Evolutionary conservation across 495 filamentous ascomycete species (phyloP).

Genomic region (Aspergillus saccharolyticus): DNA sequence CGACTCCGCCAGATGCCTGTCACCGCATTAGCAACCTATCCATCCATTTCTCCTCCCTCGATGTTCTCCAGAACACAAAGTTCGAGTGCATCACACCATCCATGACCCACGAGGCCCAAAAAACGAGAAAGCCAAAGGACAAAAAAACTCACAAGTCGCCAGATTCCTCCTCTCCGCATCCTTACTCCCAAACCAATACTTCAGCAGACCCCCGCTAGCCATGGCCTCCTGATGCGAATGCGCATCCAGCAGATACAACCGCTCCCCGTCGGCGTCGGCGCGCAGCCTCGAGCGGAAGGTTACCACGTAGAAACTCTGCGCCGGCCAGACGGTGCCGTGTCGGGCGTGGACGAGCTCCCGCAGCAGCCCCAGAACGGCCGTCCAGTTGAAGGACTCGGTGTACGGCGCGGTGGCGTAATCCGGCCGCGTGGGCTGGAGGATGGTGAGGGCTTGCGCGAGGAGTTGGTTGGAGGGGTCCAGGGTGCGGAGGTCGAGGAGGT

Average conservation of each 20-base stretch:
- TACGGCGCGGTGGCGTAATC: constrained; percentile 79
- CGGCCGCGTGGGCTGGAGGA: constrained; percentile 52
- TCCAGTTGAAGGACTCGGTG: constrained; percentile 73
- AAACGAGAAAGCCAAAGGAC: background rate
- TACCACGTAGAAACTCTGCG: constrained; percentile 71
- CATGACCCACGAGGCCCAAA: background rate
- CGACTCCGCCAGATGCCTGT: constrained; percentile 63
- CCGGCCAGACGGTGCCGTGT: constrained; percentile 53
- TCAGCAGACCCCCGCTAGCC: constrained; percentile 74
- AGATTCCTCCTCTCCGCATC: constrained; percentile 61
- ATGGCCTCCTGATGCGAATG: constrained; percentile 73
- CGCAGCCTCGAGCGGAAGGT: constrained; percentile 70
- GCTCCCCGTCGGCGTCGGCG: constrained; percentile 52
- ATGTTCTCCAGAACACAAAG: no score
- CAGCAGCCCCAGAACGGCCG: constrained; percentile 52
- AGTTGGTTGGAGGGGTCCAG: constrained; percentile 61
- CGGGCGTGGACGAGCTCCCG: constrained; percentile 27
- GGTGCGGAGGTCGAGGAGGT: constrained; percentile 65
- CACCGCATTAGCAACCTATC: constrained; percentile 4
- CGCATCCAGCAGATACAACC: constrained; percentile 64
- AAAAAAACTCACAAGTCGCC: constrained; percentile 57
- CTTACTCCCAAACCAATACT: constrained; percentile 80
- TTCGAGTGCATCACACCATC: no score
- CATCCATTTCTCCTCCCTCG: background rate
- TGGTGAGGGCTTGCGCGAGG: constrained; percentile 64